These are phyloP conservation scores for Suhomyces faveliae DNA, from an alignment of 805 yeast species.

Conservation along the genomic window DNA sequence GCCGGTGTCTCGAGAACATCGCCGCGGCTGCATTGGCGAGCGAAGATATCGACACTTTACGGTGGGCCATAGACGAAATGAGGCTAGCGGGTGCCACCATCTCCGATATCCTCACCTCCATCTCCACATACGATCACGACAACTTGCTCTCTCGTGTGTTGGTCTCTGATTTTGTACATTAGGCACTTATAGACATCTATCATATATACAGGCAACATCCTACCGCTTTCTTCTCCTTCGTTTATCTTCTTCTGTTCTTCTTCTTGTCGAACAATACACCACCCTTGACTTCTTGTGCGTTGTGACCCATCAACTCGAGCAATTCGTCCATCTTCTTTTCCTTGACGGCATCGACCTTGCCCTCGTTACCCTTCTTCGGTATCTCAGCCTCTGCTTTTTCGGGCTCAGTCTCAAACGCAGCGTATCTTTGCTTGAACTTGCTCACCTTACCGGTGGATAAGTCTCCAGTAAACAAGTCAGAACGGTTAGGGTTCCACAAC, in stretches of 20 bases:
- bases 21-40: conserved; percentile 22
- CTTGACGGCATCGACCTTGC: conserved; percentile 7
- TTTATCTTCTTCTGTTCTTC: conserved; percentile 37
- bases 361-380: conserved; percentile 13
- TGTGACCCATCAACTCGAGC: conserved; percentile 58
- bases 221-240: too few species aligned
- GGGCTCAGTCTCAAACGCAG: conserved; percentile 43
- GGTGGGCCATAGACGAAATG: conserved; percentile 34
- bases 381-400: conserved; percentile 25
- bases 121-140: not conserved
- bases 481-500: conserved; percentile 85
- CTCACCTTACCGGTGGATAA: conserved; percentile 82
- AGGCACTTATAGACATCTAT: conserved; percentile 9
- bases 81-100: conserved; percentile 26
- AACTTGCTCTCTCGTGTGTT: not conserved
- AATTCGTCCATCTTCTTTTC: conserved; percentile 43
- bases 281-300: conserved; percentile 54
- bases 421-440: conserved; percentile 67
- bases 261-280: conserved; percentile 51
- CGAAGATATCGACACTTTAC: conserved; percentile 19
- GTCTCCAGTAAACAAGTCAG: conserved; percentile 70
- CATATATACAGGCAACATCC: conserved; percentile 7
- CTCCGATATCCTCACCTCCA: conserved; percentile 12
- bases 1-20: conserved; percentile 21
- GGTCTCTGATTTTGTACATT: conserved; percentile 2